A percentile compares a stretch with the other conserved stretches of the same genome.
Evolutionary conservation across 176 grass and related monocot genomes (phyloP).

Genomic region (Hyparrhenia diplandra): DNA sequence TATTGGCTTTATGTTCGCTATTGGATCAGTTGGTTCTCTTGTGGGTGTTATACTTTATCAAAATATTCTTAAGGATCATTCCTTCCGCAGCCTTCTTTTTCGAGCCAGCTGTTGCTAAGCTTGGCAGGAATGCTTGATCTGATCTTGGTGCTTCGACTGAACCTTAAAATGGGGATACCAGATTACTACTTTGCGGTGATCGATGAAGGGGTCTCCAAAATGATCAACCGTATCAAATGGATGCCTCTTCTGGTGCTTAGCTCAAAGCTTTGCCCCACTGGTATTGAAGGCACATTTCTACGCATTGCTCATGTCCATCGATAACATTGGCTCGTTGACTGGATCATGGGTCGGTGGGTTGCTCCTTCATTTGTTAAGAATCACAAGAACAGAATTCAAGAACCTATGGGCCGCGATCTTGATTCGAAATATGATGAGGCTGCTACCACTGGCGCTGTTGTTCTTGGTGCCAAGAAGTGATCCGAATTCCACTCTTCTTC

Average conservation of each 20-base stretch:
- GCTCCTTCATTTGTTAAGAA: conserved; percentile 68
- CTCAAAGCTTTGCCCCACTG: conserved; percentile 67
- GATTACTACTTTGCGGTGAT: conserved; percentile 79
- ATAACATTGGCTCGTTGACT: conserved; percentile 56
- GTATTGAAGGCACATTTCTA: conserved; percentile 86
- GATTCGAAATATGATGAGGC: conserved; percentile 62
- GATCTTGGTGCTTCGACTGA: conserved; percentile 68
- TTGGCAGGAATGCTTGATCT: conserved; percentile 81
- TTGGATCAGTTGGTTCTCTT: conserved; percentile 71
- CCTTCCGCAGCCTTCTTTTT: conserved; percentile 63
- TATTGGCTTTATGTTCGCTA: conserved; percentile 72
- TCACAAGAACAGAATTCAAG: conserved; percentile 66
- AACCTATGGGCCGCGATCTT: conserved; percentile 78
- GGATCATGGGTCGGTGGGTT: conserved; percentile 69
- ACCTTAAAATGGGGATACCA: conserved; percentile 67
- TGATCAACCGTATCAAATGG: conserved; percentile 74
- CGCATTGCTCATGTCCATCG: conserved; percentile 75
- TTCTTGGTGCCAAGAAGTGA: conserved; percentile 68
- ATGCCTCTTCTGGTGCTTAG: conserved; percentile 84
- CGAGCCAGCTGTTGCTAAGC: conserved; percentile 62
- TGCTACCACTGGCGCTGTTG: conserved; percentile 58
- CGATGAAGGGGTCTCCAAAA: conserved; percentile 67
- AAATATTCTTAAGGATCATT: conserved; percentile 58
- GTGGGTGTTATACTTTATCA: conserved; percentile 73
- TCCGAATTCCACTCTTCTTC: conserved; percentile 58